phyloP scores from a whole-genome alignment of 2,329 filamentous ascomycete species.

The Phaeophleospora eucalypticola region DNA sequence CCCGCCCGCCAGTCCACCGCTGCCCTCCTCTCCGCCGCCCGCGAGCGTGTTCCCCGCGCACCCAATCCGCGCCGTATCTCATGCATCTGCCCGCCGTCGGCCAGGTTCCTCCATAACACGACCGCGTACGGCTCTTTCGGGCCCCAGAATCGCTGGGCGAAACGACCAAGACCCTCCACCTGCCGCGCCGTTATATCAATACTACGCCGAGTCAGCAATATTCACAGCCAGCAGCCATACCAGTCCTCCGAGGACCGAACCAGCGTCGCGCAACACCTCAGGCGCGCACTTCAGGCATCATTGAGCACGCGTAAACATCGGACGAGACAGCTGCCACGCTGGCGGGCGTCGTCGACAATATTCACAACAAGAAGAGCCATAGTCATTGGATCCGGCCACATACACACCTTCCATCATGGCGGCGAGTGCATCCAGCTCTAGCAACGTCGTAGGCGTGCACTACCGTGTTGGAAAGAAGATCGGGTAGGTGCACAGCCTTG shows the following conservation, averaged over 20 bases:
- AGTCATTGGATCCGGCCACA: not conserved
- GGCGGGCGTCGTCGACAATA: not conserved
- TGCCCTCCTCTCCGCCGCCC: not conserved
- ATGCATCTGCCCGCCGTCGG: not conserved
- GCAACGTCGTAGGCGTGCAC: conserved; percentile 97
- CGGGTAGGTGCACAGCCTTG: conserved; percentile 44
- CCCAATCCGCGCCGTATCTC: not conserved
- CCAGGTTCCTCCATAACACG: not conserved
- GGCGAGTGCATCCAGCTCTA: conserved; percentile 36
- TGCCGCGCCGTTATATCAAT: not conserved
- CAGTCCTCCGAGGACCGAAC: not conserved
- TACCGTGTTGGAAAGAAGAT: conserved; percentile 99
- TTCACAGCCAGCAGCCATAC: not conserved
- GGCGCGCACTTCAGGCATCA: not conserved
- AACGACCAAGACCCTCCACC: not conserved
- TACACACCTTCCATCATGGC: conserved; percentile 7
- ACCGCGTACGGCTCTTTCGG: not conserved
- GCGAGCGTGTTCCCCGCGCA: not conserved
- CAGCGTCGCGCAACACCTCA: not conserved
- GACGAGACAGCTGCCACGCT: not conserved
- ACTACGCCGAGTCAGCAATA: not conserved
- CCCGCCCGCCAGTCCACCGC: not conserved
- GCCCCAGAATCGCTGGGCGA: not conserved
- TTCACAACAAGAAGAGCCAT: not conserved
- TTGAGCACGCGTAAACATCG: not conserved